A percentile compares a stretch with the other conserved stretches of the same genome.
These are phyloP conservation scores for Wickerhamiella australiensis DNA, from an alignment of 805 yeast genomes.

Conservation along the genomic window DNA sequence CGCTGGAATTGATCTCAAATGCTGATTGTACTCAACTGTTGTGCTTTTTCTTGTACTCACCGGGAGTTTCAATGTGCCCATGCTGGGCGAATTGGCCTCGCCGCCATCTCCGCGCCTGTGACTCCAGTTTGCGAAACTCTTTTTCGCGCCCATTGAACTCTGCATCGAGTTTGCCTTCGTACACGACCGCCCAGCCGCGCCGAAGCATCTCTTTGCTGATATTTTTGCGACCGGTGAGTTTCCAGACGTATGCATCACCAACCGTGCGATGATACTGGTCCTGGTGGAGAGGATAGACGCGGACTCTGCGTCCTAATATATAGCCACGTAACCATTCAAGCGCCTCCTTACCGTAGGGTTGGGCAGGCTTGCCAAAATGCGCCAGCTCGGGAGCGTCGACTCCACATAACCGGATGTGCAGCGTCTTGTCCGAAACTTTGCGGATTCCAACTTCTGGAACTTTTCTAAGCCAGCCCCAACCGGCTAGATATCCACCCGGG, in stretches of 20 bases:
- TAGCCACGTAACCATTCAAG: slow-evolving; percentile 58
- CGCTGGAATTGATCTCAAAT: slow-evolving; percentile 68
- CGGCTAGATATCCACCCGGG: slow-evolving; percentile 78
- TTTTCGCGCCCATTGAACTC: slow-evolving; percentile 74
- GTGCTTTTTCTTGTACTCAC: slow-evolving; percentile 47
- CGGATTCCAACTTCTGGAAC: slow-evolving; percentile 45
- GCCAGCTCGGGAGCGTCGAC: slow-evolving; percentile 95
- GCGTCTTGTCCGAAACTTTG: slow-evolving; percentile 47
- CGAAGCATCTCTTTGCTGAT: slow-evolving; percentile 80
- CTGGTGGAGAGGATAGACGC: slow-evolving; percentile 62
- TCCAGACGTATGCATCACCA: slow-evolving; percentile 52
- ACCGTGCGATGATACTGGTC: slow-evolving; percentile 90
- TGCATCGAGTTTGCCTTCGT: slow-evolving; percentile 69
- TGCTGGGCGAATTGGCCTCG: slow-evolving; percentile 56
- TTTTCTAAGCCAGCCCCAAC: slow-evolving; percentile 85
- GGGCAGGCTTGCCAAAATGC: slow-evolving; percentile 90
- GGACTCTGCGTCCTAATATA: slow-evolving; percentile 53
- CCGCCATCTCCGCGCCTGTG: slow-evolving; percentile 41
- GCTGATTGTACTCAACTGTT: slow-evolving; percentile 26
- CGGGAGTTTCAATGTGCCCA: slow-evolving; percentile 53
- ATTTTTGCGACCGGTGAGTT: slow-evolving; percentile 60
- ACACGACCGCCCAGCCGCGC: slow-evolving; percentile 74
- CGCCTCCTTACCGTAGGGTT: slow-evolving; percentile 78
- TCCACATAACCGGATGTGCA: slow-evolving; percentile 76
- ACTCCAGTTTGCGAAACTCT: slow-evolving; percentile 48